Base-by-base conservation (phyloP, 345 rosid species). In the Syzygium jambos region DNA sequence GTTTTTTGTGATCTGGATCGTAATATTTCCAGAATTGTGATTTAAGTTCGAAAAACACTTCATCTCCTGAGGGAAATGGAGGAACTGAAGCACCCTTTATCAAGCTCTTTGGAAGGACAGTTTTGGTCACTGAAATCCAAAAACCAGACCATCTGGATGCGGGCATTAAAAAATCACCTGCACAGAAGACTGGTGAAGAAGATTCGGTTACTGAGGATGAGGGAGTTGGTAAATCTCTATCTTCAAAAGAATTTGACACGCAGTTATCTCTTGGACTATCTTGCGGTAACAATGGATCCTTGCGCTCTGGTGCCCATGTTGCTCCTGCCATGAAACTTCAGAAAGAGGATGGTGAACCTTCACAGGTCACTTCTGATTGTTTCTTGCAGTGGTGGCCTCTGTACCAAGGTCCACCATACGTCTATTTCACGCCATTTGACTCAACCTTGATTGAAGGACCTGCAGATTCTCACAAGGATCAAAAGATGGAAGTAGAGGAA, bases 101-200 rank as follows among this genome's bases (percentile, higher is more conserved):
- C 91, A 95, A 89, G 88, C 95, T 96, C 86, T 95, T 96, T 19
- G 98, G 99, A 80, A 90, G 87, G 91, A 90, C 93, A 21, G 94
- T 96, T 46, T 85, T 86, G 89, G 93, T 94, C 27, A 43, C 86
- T 21, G 93, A 90, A 86, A 82, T 93, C 54, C 85, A 65, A 54
- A 88, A 89, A 85, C 78, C 90, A 52, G 87, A 85, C 55, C 34
- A 88, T 85, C 30, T 46, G 56, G 80, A 78, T 85, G 90, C 55
- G 53, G 87, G 85, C 84, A 73, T 22, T 84, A 19, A 34, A 34
- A 34, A 17, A 34, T 34, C 46, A 19, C 80, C 23, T 19, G 86
- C n/a, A 23, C 27, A 21, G 46, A 53, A 84, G 86, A 29, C 59
- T 53, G 88, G 65, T 77, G 84, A 73, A 21, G 86, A 52, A 15